Percentiles rank a stretch among this genome's conserved stretches.
These are phyloP conservation scores for Cenchrus purpureus DNA, from an alignment of 176 grass and related monocot genomes.

Conservation along the genomic window DNA sequence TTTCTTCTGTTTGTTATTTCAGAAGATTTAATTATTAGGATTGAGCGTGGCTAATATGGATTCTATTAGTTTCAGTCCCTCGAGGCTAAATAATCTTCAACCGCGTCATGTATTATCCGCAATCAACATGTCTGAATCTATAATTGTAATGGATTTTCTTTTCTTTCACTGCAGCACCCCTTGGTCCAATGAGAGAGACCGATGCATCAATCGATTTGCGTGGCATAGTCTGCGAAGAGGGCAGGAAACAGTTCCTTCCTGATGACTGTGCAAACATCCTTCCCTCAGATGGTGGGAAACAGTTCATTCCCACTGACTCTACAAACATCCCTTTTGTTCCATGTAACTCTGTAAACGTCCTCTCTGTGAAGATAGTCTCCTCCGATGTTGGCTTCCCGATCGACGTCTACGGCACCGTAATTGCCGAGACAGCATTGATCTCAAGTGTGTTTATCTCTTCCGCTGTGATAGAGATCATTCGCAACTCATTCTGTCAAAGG, in stretches of 20 bases:
- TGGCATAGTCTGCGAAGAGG: not conserved
- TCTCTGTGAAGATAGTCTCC: not conserved
- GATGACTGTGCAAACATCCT: not conserved
- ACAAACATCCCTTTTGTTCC: not conserved
- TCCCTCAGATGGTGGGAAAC: not conserved
- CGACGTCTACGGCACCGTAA: not conserved
- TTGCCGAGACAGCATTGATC: not conserved
- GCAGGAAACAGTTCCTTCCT: too few relatives aligned
- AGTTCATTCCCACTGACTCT: not conserved
- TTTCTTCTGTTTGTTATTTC: too few relatives aligned
- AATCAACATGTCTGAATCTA: not conserved
- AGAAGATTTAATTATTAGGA: too few relatives aligned
- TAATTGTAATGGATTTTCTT: not conserved
- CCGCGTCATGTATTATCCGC: too few relatives aligned
- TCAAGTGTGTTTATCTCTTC: slow-evolving; percentile 14
- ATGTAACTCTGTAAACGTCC: not conserved
- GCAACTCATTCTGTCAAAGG: not conserved
- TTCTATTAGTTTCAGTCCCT: too few relatives aligned
- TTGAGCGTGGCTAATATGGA: too few relatives aligned
- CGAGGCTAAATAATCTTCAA: too few relatives aligned
- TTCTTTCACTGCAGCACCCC: not conserved
- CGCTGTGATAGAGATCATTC: not conserved
- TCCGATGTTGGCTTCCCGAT: slow-evolving; percentile 10
- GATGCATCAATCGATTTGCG: not conserved
- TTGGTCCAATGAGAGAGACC: slow-evolving; percentile 7